Evolutionary conservation across 257 asterid genomes (phyloP), one percentile per base, ranked within the genome.

Genomic region (Primulina huaijiensis): DNA sequence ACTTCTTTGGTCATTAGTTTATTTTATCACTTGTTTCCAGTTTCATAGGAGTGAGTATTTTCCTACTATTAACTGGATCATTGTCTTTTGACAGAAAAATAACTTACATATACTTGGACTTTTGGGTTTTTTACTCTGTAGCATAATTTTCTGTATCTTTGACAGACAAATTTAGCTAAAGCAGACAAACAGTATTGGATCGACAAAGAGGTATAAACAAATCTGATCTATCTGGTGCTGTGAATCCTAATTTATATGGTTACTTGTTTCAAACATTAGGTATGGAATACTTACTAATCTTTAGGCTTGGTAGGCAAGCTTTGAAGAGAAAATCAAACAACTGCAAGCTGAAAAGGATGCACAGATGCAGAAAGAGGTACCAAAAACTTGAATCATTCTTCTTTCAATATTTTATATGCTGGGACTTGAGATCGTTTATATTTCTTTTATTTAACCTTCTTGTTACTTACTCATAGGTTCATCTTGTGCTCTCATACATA

Each of bases 291-390:
- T 73, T 46, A 70, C 70, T 84, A 79, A 78, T 69, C 29, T 70
- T 50, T 70, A 75, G 74, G 72, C 63, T 72, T 69, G 59, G 63
- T 75, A 87, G 93, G 85, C 82, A 60, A 75, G 66, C 71, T 78
- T 69, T 61, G 84, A 83, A 68, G 93, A 78, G 55, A 85, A 72
- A 50, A 70, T 84, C 73, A 81, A 78, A 63, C 81, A 80, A 52
- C 75, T 86, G 66, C 77, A 72, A 58, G 71, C 66, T 67, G 94
- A 88, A 78, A 82, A 79, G 17, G 85, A 77, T 72, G 85, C 62
- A 63, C 69, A 17, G 71, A 69, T 83, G 55, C 81, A 77, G 59
- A 83, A 80, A 74, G 93, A 86, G 91, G 93, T 88, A 79, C 21
- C 33, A 19, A 56, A 21, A 53, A 56, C 52, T 30, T 37, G 7